Evolutionary conservation across 768 basidiomycete genomes (phyloP), one percentile per base, ranked within the genome.

Genomic region (Trametes cubensis): DNA sequence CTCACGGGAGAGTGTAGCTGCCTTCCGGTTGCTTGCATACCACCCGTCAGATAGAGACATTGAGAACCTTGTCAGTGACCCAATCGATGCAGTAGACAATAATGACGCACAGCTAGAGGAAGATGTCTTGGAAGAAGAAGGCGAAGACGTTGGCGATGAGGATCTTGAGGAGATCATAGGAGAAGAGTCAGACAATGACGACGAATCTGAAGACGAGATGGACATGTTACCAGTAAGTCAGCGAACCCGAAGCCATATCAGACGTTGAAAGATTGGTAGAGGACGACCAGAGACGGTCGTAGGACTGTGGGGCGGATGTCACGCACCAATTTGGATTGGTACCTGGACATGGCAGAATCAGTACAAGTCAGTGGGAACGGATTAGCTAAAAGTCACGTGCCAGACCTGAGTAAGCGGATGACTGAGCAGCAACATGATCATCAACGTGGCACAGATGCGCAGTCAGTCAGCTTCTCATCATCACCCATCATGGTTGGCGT

Each of bases 21-120:
- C 63, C 17, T 71, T 61, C 20, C 21, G 64, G 13, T 30, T 65
- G 7, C 38, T 65, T 1, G 54, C 60, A 2, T 62, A 65, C 39
- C 20, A 26, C 14, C 39, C 56, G 2, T 50, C 49, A 17, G 7
- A 18, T 17, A 5, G 26, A 14, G 28, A 50, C 8, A 7, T 30
- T 15, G 49, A 50, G 49, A 30, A 34, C 17, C 18, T 50, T 18
- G 49, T 14, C 17, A 30, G 10, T 13, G 49, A 50, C 26, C 49
- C 49, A 28, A 50, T 50, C 10, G 26, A 50, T 28, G 28, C 28
- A 28, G 28, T 28, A 28, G 28, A 28, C 28, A 28, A 28, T 28
- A 7, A 28, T 28, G 28, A 28, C 28, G 28, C 28, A 28, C 28
- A 28, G 28, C 28, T 28, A 28, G 28, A 28, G 28, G 28, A 28